Evolutionary conservation across 805 yeast species (phyloP), one percentile per base, ranked within the genome.

Genomic region (Zygosaccharomyces siamensis): DNA sequence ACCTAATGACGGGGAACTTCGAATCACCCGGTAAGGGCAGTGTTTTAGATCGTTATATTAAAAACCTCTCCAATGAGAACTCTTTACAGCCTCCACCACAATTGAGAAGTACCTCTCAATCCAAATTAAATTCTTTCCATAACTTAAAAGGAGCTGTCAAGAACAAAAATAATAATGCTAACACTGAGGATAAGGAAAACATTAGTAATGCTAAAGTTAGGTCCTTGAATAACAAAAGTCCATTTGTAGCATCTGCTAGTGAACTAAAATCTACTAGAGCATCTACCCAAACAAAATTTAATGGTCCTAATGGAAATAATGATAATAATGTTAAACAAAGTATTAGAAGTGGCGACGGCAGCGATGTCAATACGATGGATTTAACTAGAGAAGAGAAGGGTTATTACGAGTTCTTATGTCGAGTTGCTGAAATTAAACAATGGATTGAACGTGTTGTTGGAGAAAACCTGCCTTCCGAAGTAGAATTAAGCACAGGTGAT

Each of bases 381-480:
- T 46, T 46, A 8, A 51, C 57, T 1, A 46, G 46, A 7, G 56
- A 58, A 14, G 66, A 67, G 37, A 39, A 47, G n/a, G 69, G 77
- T 53, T 83, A 83, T 5, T 86, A 87, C 62, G 93, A 86, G 63
- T 87, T 87, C 58, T 71, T 88, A 39, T 87, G 95, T 64, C 79
- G 92, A 51, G 81, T 87, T 8, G 80, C 78, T 32, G 93, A 88
- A 61, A 87, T 89, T n/a, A 86, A 84, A 60, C 74, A 74, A 49
- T 88, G 96, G 96, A 76, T 88, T 33, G 87, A 84, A 66, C 63
- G 68, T 10, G 76, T 86, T 11, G 72, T 85, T 12, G 75, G 71
- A 2, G 86, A 83, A 55, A 66, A 67, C 20, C 72, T 87, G 10
- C 79, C 83, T 0, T 67, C 80, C 0, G 81, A 81, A 2, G 71